These are phyloP conservation scores for Beauveria rudraprayagi DNA, from an alignment of 2,329 filamentous ascomycete genomes.

Conservation along the genomic window DNA sequence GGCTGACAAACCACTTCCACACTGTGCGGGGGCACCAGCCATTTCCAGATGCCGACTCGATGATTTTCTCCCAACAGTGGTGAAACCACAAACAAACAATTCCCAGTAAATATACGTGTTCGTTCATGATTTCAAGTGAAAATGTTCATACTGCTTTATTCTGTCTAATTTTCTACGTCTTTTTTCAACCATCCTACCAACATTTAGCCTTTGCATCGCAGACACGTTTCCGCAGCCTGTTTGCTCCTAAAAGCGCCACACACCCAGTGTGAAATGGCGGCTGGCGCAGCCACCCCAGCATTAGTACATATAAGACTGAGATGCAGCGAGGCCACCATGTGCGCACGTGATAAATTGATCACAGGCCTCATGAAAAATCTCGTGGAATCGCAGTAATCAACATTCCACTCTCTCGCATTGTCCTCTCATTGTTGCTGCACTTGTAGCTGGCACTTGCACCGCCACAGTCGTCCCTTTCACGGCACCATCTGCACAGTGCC, in stretches of 20 bases:
- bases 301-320: too few relatives aligned
- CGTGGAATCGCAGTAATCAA: neutral
- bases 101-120: neutral
- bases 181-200: neutral
- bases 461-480: neutral
- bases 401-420: neutral
- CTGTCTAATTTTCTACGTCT: neutral
- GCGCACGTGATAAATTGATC: neutral
- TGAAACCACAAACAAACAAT: neutral
- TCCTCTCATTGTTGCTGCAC: neutral
- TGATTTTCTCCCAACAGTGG: neutral
- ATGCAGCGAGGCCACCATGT: neutral
- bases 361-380: neutral
- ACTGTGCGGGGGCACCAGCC: slow-evolving; percentile 4
- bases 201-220: neutral
- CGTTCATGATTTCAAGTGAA: neutral
- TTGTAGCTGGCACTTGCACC: neutral
- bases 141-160: neutral
- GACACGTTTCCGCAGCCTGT: neutral
- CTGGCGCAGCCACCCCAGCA: too few relatives aligned
- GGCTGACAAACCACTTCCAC: slow-evolving; percentile 1
- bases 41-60: neutral
- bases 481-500: neutral
- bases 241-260: slow-evolving; percentile 8
- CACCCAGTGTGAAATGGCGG: slow-evolving; percentile 3